Evolutionary conservation across 495 filamentous ascomycete genomes (phyloP).

Genomic region (Aspergillus heteromorphus): DNA sequence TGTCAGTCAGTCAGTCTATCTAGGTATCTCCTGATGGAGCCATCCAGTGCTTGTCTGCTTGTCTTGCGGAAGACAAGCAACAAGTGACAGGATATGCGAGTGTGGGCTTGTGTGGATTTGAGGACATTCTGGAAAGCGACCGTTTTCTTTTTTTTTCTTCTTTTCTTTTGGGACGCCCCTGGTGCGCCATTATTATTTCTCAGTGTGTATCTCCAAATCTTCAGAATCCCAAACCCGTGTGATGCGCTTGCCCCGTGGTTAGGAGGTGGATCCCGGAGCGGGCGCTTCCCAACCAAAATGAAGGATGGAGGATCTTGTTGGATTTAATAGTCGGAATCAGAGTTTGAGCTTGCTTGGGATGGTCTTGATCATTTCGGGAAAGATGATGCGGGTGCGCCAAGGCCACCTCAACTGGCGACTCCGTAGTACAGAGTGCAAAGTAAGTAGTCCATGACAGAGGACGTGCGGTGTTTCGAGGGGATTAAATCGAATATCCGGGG

Average conservation of each 20-base stretch:
- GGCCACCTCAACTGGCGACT: too few relatives aligned
- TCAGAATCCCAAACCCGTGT: not conserved
- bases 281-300: too few relatives aligned
- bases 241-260: too few relatives aligned
- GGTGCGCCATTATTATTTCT: too few relatives aligned
- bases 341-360: not conserved
- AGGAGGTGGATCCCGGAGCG: not conserved
- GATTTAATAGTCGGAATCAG: not conserved
- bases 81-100: not conserved
- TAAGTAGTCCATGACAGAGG: not conserved
- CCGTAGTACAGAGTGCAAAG: too few relatives aligned
- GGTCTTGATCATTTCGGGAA: not conserved
- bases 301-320: not conserved
- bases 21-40: too few relatives aligned
- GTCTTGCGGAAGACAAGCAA: too few relatives aligned
- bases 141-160: too few relatives aligned
- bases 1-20: too few relatives aligned
- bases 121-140: not conserved
- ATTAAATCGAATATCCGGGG: not conserved
- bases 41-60: too few relatives aligned
- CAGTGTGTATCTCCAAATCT: not conserved
- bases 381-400: not conserved
- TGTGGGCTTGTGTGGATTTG: too few relatives aligned
- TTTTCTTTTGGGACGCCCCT: too few relatives aligned
- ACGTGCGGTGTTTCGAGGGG: not conserved